A percentile compares a stretch with the other conserved stretches of the same genome.
These are phyloP conservation scores for Gyrodon lividus DNA, from an alignment of 768 basidiomycete genomes.

Conservation along the genomic window DNA sequence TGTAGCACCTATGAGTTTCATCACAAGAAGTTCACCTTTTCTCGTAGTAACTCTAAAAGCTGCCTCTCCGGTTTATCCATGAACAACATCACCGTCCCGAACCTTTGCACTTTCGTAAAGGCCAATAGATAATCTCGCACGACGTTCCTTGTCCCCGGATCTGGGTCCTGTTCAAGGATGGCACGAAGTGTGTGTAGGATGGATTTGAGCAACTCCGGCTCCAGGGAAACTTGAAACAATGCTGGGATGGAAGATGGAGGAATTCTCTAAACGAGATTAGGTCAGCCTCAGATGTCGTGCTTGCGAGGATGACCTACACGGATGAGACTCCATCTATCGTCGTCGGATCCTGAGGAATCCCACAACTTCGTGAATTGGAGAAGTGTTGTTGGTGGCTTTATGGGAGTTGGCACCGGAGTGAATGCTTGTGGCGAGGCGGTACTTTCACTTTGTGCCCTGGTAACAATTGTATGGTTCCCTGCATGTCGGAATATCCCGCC, in stretches of 20 bases:
- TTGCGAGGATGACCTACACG: slow-evolving; percentile 42
- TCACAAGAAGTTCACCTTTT: slow-evolving; percentile 16
- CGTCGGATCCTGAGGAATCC: slow-evolving; percentile 41
- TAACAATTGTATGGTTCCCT: slow-evolving; percentile 60
- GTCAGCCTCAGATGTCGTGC: background rate
- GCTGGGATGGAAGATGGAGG: slow-evolving; percentile 53
- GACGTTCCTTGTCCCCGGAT: slow-evolving; percentile 12
- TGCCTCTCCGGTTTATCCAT: slow-evolving; percentile 55
- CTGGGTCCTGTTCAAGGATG: slow-evolving; percentile 24
- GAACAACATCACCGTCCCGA: slow-evolving; percentile 62
- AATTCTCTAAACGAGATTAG: slow-evolving; percentile 43
- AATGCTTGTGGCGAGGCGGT: slow-evolving; percentile 5
- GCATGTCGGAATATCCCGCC: slow-evolving; percentile 73
- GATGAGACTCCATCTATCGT: slow-evolving; percentile 58
- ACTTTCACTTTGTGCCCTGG: slow-evolving; percentile 27
- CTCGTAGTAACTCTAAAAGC: slow-evolving; percentile 48
- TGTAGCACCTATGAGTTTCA: slow-evolving; percentile 2
- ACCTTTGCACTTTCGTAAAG: slow-evolving; percentile 58
- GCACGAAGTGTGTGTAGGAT: slow-evolving; percentile 52
- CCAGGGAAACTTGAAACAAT: slow-evolving; percentile 70
- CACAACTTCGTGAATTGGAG: slow-evolving; percentile 66
- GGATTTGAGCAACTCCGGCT: slow-evolving; percentile 58
- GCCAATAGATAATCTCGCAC: slow-evolving; percentile 50
- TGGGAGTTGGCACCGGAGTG: slow-evolving; percentile 1
- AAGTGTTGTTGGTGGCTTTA: slow-evolving; percentile 42